Conservation (phyloP, 2,329 filamentous ascomycete genomes). For the Cladosporium phlei region DNA sequence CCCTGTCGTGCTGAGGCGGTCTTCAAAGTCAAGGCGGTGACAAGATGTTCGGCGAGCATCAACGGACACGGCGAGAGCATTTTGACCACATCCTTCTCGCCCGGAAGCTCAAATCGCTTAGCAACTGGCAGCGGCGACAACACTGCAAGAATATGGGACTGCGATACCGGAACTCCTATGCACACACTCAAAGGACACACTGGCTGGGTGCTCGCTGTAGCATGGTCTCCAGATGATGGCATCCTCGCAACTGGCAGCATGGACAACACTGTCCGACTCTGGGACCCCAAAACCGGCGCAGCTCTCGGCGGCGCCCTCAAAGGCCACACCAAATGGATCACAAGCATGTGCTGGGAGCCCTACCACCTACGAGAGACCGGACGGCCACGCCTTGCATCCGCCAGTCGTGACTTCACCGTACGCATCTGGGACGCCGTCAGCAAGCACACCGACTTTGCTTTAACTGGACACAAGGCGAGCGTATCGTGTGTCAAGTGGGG, state of each 20-base stretch:
- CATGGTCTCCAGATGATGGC: conserved; percentile 78
- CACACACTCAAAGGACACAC: conserved; percentile 83
- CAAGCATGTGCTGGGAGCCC: conserved; percentile 85
- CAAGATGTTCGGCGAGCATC: conserved; percentile 81
- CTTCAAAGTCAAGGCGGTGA: conserved; percentile 87
- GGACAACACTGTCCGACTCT: conserved; percentile 86
- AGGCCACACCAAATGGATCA: conserved; percentile 87
- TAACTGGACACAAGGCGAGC: conserved; percentile 82
- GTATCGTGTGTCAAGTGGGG: conserved; percentile 94
- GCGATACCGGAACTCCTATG: conserved; percentile 83
- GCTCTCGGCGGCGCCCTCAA: conserved; percentile 66
- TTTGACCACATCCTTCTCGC: conserved; percentile 79
- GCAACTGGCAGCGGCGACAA: conserved; percentile 88
- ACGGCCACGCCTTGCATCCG: conserved; percentile 75
- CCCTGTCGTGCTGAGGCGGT: conserved; percentile 79
- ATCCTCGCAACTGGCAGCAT: conserved; percentile 85
- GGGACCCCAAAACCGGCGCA: conserved; percentile 79
- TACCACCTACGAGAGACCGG: conserved; percentile 74
- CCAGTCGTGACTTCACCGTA: conserved; percentile 84
- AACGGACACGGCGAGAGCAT: conserved; percentile 90
- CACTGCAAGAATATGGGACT: conserved; percentile 90
- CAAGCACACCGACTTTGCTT: conserved; percentile 71
- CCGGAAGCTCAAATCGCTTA: conserved; percentile 67
- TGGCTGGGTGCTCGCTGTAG: conserved; percentile 82
- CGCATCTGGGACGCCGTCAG: conserved; percentile 80